Evolutionary conservation across 768 basidiomycete species (phyloP).

Genomic region (Leccinum variicolor): DNA sequence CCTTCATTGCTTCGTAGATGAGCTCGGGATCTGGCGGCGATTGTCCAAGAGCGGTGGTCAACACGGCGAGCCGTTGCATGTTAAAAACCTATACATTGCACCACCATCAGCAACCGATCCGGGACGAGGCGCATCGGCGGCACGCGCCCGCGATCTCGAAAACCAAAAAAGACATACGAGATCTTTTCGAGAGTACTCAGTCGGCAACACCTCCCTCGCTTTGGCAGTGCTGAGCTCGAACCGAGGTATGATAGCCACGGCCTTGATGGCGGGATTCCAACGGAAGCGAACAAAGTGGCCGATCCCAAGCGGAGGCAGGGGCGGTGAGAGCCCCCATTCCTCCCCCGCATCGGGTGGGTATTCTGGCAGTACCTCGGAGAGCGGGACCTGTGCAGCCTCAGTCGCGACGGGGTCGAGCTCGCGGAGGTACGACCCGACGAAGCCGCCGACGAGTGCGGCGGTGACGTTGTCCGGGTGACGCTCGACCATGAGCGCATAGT

Average conservation of each 20-base stretch:
- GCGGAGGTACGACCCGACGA: constrained; percentile 92
- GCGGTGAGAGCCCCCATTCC: constrained; percentile 88
- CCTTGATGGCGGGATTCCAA: constrained; percentile 83
- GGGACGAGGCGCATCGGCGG: background rate
- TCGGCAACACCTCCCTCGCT: constrained; percentile 87
- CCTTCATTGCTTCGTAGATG: constrained; percentile 99
- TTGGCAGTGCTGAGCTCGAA: constrained; percentile 97
- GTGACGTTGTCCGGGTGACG: constrained; percentile 99
- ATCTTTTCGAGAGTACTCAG: constrained; percentile 83
- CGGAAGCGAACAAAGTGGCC: constrained; percentile 91
- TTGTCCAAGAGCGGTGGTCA: constrained; percentile 89
- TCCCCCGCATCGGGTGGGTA: constrained; percentile 91
- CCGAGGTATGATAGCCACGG: constrained; percentile 89
- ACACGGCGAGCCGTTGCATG: constrained; percentile 90
- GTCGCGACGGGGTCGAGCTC: constrained; percentile 82
- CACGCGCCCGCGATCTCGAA: background rate
- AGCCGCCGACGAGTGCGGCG: constrained; percentile 93
- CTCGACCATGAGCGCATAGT: constrained; percentile 99
- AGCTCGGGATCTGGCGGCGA: constrained; percentile 91
- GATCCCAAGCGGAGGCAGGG: constrained; percentile 83
- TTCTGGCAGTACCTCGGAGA: constrained; percentile 95
- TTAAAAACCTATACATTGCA: constrained; percentile 78
- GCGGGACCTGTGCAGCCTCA: constrained; percentile 83
- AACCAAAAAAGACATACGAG: constrained; percentile 50
- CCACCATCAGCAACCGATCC: background rate